These are phyloP conservation scores for Drechslerella stenobrocha DNA, from an alignment of 2,329 filamentous ascomycete species.

Conservation along the genomic window DNA sequence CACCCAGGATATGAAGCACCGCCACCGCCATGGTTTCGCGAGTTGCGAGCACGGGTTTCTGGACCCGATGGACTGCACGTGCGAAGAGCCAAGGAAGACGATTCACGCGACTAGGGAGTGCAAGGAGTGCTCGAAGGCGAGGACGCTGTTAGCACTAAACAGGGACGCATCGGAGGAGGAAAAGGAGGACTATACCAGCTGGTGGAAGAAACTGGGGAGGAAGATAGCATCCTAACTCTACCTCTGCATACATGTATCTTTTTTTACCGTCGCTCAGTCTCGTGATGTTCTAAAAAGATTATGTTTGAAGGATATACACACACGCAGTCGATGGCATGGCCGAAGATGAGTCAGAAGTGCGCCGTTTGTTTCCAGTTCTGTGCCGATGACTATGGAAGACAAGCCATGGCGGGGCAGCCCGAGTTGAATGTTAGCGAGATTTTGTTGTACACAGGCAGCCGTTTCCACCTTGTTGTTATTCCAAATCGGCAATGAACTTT, in stretches of 20 bases:
- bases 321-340: not conserved
- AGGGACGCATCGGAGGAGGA: not conserved
- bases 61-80: slow-evolving; percentile 35
- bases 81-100: slow-evolving; percentile 7
- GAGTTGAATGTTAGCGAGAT: too few species aligned
- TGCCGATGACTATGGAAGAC: too few species aligned
- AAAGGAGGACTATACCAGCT: not conserved
- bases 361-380: too few species aligned
- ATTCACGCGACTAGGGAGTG: slow-evolving; percentile 5
- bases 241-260: not conserved
- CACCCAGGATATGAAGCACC: slow-evolving; percentile 1
- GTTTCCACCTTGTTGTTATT: too few species aligned
- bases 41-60: slow-evolving; percentile 16
- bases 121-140: slow-evolving; percentile 5
- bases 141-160: not conserved
- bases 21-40: slow-evolving; percentile 17
- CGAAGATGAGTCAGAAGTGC: too few species aligned
- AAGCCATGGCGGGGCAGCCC: too few species aligned
- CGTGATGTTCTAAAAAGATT: not conserved
- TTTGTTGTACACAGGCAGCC: too few species aligned
- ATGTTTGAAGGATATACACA: not conserved
- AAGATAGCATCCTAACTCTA: slow-evolving; percentile 15
- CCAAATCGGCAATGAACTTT: too few species aligned
- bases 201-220: slow-evolving; percentile 19
- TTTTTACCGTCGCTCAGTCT: not conserved